phyloP scores from a whole-genome alignment of 2,329 filamentous ascomycete genomes.

The Blastomyces gilchristii region DNA sequence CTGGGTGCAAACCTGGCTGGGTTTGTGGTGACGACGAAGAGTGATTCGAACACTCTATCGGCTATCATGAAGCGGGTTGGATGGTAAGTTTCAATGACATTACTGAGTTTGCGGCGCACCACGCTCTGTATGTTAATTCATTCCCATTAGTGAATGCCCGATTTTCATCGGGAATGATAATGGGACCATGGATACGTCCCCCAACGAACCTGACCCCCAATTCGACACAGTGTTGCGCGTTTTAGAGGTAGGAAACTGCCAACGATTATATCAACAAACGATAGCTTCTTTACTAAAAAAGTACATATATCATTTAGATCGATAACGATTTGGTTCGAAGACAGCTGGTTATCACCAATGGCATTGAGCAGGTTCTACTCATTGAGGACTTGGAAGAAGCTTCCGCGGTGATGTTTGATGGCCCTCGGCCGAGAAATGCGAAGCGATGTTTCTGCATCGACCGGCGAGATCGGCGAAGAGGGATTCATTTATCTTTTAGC shows the following conservation, averaged over 20 bases:
- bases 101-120: background rate
- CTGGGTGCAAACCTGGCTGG: conserved; percentile 60
- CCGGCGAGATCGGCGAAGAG: conserved; percentile 53
- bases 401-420: conserved; percentile 56
- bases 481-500: conserved; percentile 48
- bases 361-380: conserved; percentile 75
- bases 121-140: conserved; percentile 9
- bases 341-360: conserved; percentile 70
- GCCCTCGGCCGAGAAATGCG: conserved; percentile 56
- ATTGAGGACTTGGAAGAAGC: conserved; percentile 59
- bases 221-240: conserved; percentile 72
- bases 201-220: conserved; percentile 61
- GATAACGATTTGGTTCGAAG: conserved; percentile 68
- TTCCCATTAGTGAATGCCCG: conserved; percentile 38
- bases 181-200: conserved; percentile 45
- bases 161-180: conserved; percentile 55
- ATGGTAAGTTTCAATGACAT: conserved; percentile 34
- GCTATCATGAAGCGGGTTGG: conserved; percentile 51
- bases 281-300: background rate
- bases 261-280: background rate
- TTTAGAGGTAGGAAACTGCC: conserved; percentile 44
- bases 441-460: conserved; percentile 55
- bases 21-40: conserved; percentile 71
- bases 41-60: conserved; percentile 61
- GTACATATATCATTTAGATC: conserved; percentile 41